These are phyloP conservation scores for Lithocarpus polystachyus DNA, from an alignment of 306 rosid genomes.

Conservation along the genomic window DNA sequence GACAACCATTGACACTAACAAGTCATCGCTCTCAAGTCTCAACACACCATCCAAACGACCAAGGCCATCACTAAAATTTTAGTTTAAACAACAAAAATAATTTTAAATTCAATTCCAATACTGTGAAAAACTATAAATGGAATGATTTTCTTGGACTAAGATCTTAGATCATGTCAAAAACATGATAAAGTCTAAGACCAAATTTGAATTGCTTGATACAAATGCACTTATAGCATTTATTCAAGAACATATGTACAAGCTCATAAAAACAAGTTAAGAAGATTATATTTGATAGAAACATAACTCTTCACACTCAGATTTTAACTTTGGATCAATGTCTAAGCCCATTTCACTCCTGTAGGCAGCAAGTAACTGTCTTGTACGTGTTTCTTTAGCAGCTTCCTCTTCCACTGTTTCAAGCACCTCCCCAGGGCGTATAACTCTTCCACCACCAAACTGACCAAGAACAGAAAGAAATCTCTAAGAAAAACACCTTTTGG, in stretches of 20 bases:
- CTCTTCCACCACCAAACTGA: conserved; percentile 91
- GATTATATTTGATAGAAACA: conserved; percentile 3
- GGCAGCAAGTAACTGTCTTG: conserved; percentile 65
- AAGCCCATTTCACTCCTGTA: conserved; percentile 61
- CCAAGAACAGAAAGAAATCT: neutral
- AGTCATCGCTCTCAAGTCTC: too few species aligned
- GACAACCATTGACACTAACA: too few species aligned
- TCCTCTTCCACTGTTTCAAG: conserved; percentile 82
- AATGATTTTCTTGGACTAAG: neutral
- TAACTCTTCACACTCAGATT: conserved; percentile 78
- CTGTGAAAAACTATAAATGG: neutral
- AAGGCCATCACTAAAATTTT: neutral
- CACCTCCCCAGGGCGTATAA: conserved; percentile 66
- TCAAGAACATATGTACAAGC: conserved; percentile 6
- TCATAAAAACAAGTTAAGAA: conserved; percentile 13
- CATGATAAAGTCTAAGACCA: too few species aligned
- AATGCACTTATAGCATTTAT: neutral
- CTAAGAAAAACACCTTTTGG: neutral
- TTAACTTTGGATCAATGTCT: conserved; percentile 59
- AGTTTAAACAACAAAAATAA: neutral
- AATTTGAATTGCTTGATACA: too few species aligned
- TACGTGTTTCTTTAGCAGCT: conserved; percentile 68
- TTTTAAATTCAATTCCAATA: neutral
- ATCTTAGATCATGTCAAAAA: too few species aligned
- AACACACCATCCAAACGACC: too few species aligned